Evolutionary conservation across 768 basidiomycete species (phyloP).

Genomic region (Asterophora lycoperdoides): DNA sequence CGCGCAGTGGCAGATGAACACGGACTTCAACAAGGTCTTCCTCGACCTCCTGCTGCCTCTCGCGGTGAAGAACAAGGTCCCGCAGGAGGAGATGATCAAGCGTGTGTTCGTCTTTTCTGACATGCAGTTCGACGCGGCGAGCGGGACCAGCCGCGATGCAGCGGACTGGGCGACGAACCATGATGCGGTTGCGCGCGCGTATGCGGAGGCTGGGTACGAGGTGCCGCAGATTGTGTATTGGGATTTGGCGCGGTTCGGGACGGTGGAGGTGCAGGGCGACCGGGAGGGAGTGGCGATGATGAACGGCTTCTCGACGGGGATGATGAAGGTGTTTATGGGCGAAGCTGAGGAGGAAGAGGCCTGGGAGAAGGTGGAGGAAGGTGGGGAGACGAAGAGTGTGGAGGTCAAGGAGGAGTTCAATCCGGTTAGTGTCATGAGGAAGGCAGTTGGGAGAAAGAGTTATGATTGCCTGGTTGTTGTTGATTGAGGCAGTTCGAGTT

Average conservation of each 20-base stretch:
- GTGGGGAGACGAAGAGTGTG: slow-evolving; percentile 24
- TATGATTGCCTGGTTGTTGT: slow-evolving; percentile 56
- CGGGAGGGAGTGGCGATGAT: slow-evolving; percentile 62
- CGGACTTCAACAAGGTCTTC: slow-evolving; percentile 60
- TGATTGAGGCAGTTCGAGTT: slow-evolving; percentile 40
- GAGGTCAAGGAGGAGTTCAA: slow-evolving; percentile 32
- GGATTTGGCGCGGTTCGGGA: slow-evolving; percentile 42
- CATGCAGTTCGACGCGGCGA: slow-evolving; percentile 64
- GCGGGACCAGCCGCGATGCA: background rate
- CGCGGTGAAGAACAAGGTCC: slow-evolving; percentile 52
- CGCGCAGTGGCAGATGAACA: slow-evolving; percentile 52
- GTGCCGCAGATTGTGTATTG: slow-evolving; percentile 73
- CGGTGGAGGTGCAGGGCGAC: slow-evolving; percentile 47
- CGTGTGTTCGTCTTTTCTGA: slow-evolving; percentile 73
- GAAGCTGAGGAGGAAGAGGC: slow-evolving; percentile 34
- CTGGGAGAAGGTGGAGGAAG: slow-evolving; percentile 34
- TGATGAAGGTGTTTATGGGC: slow-evolving; percentile 73
- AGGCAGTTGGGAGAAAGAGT: slow-evolving; percentile 42
- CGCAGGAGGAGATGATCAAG: slow-evolving; percentile 69
- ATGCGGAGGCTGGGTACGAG: slow-evolving; percentile 59
- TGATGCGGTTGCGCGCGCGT: slow-evolving; percentile 50
- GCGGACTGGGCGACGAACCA: slow-evolving; percentile 59
- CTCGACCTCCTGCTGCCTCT: slow-evolving; percentile 57
- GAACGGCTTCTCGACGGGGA: slow-evolving; percentile 63
- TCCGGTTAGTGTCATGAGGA: slow-evolving; percentile 43